phyloP scores from a whole-genome alignment of 2,329 filamentous ascomycete genomes.

The Neofusicoccum laricinum region DNA sequence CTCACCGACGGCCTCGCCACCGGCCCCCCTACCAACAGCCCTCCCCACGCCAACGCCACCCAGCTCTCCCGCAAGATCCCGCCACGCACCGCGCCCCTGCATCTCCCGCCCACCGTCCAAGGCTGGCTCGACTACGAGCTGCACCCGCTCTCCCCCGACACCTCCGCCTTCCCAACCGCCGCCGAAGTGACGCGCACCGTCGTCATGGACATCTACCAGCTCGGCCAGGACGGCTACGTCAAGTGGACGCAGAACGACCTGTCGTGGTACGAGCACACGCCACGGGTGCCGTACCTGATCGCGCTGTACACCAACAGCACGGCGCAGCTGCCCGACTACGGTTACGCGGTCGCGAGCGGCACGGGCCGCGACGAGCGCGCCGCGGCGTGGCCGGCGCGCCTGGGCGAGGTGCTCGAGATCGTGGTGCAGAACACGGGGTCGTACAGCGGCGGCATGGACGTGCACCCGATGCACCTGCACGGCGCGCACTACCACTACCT shows the following conservation, averaged over 20 bases:
- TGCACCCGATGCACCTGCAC: slow-evolving; percentile 56
- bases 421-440: slow-evolving; percentile 44
- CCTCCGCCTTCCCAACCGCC: slow-evolving; percentile 31
- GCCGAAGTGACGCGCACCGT: slow-evolving; percentile 34
- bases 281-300: slow-evolving; percentile 48
- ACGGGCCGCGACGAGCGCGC: slow-evolving; percentile 53
- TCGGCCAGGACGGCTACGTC: slow-evolving; percentile 19
- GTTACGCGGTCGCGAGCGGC: slow-evolving; percentile 46
- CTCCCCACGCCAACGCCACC: neutral
- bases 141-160: slow-evolving; percentile 28
- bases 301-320: slow-evolving; percentile 51
- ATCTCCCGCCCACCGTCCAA: slow-evolving; percentile 32
- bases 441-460: slow-evolving; percentile 24
- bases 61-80: slow-evolving; percentile 19
- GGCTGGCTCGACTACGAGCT: slow-evolving; percentile 40
- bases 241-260: slow-evolving; percentile 24
- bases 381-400: slow-evolving; percentile 50
- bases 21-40: neutral
- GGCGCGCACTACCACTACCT: slow-evolving; percentile 55
- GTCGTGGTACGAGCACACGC: slow-evolving; percentile 20
- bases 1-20: too few relatives aligned
- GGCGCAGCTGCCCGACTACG: slow-evolving; percentile 51
- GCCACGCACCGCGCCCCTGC: slow-evolving; percentile 24
- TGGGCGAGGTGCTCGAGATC: slow-evolving; percentile 58
- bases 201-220: slow-evolving; percentile 27